Evolutionary conservation across 257 asterid species (phyloP).

Genomic region (Sherardia arvensis): DNA sequence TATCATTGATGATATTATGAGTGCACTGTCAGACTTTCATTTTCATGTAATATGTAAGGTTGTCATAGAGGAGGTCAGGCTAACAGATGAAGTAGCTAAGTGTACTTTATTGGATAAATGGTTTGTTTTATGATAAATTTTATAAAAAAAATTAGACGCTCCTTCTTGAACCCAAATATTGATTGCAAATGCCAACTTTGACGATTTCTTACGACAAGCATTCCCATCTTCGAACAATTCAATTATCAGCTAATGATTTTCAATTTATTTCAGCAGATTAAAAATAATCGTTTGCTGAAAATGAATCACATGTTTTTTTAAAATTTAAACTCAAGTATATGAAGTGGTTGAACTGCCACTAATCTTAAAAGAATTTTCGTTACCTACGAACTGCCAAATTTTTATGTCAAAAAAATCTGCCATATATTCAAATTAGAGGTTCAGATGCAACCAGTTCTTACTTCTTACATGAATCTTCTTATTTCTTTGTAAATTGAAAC

Average conservation of each 20-base stretch:
- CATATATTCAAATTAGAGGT: no score
- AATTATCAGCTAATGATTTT: background rate
- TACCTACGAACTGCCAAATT: background rate
- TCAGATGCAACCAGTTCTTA: background rate
- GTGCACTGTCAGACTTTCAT: no score
- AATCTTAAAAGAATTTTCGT: background rate
- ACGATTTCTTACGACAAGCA: background rate
- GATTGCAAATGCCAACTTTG: background rate
- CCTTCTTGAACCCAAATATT: no score
- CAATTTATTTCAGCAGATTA: background rate
- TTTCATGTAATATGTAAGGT: no score
- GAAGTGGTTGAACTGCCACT: constrained; percentile 6
- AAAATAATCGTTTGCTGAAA: background rate
- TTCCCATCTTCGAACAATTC: background rate
- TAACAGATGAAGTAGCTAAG: no score
- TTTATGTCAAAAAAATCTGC: background rate
- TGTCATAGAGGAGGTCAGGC: no score
- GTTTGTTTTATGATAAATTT: no score
- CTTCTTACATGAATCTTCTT: background rate
- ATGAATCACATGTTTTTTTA: background rate
- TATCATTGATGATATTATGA: no score
- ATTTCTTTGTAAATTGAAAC: no score
- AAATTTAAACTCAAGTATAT: background rate
- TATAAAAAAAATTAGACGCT: no score
- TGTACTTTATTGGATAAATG: no score